phyloP scores from a whole-genome alignment of 495 filamentous ascomycete species.

The Polyplosphaeria fusca region DNA sequence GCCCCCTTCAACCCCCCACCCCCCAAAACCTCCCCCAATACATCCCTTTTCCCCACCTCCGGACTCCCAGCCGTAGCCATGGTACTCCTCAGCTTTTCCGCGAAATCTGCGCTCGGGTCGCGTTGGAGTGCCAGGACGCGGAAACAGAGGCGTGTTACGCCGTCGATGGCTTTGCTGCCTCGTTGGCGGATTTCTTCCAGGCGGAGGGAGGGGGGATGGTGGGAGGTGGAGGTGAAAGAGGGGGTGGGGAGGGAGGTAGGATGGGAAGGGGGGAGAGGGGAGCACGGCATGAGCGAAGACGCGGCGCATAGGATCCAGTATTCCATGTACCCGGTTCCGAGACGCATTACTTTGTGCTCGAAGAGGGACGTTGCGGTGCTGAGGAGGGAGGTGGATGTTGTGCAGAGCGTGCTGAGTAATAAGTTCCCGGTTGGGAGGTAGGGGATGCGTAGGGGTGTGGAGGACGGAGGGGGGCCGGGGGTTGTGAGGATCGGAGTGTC shows the following conservation, averaged over 20 bases:
- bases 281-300: conserved; percentile 14
- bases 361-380: conserved; percentile 18
- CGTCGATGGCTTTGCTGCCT: conserved; percentile 11
- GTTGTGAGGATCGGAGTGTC: neutral
- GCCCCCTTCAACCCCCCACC: no score
- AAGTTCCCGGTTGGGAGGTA: conserved; percentile 17
- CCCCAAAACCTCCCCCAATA: no score
- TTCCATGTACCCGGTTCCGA: conserved; percentile 34
- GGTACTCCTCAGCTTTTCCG: conserved; percentile 1
- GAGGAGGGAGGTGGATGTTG: conserved; percentile 11
- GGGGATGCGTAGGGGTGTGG: neutral
- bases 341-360: conserved; percentile 27
- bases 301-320: conserved; percentile 28
- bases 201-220: neutral
- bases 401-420: conserved; percentile 8
- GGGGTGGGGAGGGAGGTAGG: conserved; percentile 4
- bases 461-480: neutral
- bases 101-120: conserved; percentile 14
- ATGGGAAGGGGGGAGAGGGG: conserved; percentile 1
- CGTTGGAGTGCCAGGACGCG: conserved; percentile 15
- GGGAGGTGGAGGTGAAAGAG: conserved; percentile 13
- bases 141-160: conserved; percentile 19
- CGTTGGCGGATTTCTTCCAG: conserved; percentile 15
- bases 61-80: no score
- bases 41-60: neutral